A percentile compares a stretch with the other conserved stretches of the same genome.
Evolutionary conservation across 768 basidiomycete species (phyloP).

Genomic region (Boletellus ananiceps): DNA sequence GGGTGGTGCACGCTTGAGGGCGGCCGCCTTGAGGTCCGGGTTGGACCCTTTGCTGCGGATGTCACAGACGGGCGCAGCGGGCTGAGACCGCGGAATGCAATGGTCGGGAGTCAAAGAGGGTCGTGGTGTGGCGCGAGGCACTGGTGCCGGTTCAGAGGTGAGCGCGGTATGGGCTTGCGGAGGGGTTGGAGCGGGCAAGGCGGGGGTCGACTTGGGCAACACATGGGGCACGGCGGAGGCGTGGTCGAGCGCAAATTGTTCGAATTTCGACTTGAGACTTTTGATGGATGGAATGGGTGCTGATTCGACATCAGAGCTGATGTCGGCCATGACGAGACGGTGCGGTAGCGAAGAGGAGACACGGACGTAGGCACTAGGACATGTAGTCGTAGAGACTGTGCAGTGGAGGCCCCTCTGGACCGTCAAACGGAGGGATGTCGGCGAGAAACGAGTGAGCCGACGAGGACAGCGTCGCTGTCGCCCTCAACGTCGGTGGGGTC

Average conservation of each 20-base stretch:
- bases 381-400: slow-evolving; percentile 1
- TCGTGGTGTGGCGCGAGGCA: slow-evolving; percentile 42
- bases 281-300: slow-evolving; percentile 59
- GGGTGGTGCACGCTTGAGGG: slow-evolving; percentile 51
- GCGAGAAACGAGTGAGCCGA: not conserved
- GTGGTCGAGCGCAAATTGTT: slow-evolving; percentile 53
- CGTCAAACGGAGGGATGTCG: not conserved
- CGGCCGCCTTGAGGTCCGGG: slow-evolving; percentile 44
- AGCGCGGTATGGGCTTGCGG: slow-evolving; percentile 14
- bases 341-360: not conserved
- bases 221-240: slow-evolving; percentile 5
- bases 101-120: slow-evolving; percentile 26
- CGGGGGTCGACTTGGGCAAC: slow-evolving; percentile 1
- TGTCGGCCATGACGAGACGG: slow-evolving; percentile 14
- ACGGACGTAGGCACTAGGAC: slow-evolving; percentile 2
- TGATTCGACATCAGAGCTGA: slow-evolving; percentile 42
- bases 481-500: slow-evolving; percentile 3
- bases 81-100: slow-evolving; percentile 14
- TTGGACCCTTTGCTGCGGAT: slow-evolving; percentile 48
- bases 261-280: slow-evolving; percentile 66
- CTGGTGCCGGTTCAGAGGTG: slow-evolving; percentile 27
- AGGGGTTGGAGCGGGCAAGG: slow-evolving; percentile 1
- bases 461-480: slow-evolving; percentile 8
- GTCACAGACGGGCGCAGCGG: slow-evolving; percentile 25
- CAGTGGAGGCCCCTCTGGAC: not conserved